Conservation (phyloP, 106 monocot species). For the Triglochin maritima region DNA sequence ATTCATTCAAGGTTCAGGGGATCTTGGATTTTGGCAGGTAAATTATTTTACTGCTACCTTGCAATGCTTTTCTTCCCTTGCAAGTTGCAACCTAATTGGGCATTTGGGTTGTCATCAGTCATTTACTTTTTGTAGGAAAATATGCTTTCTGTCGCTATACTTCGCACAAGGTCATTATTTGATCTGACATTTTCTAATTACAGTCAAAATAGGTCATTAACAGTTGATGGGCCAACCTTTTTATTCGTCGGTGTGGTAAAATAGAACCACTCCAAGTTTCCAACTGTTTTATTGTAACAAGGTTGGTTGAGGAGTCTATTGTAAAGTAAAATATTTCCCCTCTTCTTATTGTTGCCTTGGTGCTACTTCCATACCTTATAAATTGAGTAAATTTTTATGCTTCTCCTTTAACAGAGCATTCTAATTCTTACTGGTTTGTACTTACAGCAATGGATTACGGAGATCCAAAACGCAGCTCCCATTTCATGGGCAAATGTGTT, state of each 20-base stretch:
- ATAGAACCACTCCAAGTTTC: neutral
- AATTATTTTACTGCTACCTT: neutral
- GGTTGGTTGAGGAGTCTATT: neutral
- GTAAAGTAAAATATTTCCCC: neutral
- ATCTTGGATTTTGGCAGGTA: conserved; percentile 35
- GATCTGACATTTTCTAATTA: neutral
- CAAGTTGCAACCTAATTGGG: neutral
- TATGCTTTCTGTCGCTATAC: neutral
- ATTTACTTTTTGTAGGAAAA: neutral
- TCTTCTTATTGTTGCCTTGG: neutral
- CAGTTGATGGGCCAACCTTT: too few relatives aligned
- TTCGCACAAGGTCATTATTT: neutral
- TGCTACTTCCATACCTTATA: neutral
- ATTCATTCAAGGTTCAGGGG: conserved; percentile 39
- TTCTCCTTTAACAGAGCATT: neutral
- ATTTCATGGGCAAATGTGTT: neutral
- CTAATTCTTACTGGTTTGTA: neutral
- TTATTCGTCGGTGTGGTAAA: neutral
- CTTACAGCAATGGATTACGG: neutral
- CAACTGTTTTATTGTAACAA: neutral
- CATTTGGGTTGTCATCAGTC: neutral
- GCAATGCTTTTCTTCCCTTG: neutral
- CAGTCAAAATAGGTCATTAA: neutral
- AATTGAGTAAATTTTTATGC: neutral
- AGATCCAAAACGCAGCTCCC: neutral